phyloP scores from a whole-genome alignment of 345 rosid species.

The Melaleuca quinquenervia region DNA sequence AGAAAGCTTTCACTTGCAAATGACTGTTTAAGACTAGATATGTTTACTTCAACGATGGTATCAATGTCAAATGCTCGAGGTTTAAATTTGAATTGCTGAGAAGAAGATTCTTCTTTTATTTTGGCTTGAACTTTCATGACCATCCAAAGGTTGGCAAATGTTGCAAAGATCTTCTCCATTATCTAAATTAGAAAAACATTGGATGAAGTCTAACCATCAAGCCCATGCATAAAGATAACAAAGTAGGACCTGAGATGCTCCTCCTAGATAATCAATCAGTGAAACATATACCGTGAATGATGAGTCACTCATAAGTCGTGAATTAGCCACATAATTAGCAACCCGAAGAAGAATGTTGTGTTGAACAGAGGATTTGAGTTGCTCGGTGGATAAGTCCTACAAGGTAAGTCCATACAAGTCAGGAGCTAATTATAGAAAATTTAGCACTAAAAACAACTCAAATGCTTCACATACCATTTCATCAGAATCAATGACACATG shows the following conservation, averaged over 20 bases:
- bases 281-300: constrained; percentile 53
- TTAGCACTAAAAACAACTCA: background rate
- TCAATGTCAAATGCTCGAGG: constrained; percentile 69
- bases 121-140: constrained; percentile 57
- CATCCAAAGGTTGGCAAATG: constrained; percentile 65
- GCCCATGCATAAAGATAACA: background rate
- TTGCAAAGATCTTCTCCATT: constrained; percentile 50
- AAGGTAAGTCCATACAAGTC: constrained; percentile 1
- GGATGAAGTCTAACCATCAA: constrained; percentile 7
- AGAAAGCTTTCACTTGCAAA: constrained; percentile 45
- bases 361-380: constrained; percentile 41
- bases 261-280: background rate
- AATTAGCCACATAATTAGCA: constrained; percentile 46
- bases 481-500: constrained; percentile 25
- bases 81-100: constrained; percentile 62
- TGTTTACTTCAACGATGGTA: constrained; percentile 64
- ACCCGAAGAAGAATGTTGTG: constrained; percentile 50
- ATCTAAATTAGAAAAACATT: constrained; percentile 31
- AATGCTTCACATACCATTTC: constrained; percentile 19
- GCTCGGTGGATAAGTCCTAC: constrained; percentile 40
- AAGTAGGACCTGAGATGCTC: background rate
- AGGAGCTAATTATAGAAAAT: background rate
- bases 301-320: constrained; percentile 39
- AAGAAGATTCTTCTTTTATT: constrained; percentile 42
- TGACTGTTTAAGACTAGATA: constrained; percentile 43